A percentile compares a stretch with the other conserved stretches of the same genome.
Conservation (phyloP, 495 filamentous ascomycete genomes). For the Aspergillus steynii region DNA sequence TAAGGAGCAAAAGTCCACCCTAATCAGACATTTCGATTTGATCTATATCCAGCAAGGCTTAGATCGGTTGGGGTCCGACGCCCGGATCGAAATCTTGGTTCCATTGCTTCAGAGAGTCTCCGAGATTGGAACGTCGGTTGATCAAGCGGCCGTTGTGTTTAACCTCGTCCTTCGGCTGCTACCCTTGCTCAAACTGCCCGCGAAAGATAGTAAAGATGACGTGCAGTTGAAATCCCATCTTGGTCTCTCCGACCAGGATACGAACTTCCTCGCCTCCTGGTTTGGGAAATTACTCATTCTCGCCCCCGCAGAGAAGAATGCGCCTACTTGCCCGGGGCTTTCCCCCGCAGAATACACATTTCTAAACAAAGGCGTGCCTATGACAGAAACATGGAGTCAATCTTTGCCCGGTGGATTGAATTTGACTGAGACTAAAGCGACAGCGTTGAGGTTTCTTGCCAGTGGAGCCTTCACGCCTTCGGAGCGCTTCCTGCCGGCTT, state of each 20-base stretch:
- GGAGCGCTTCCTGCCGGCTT: conserved; percentile 77
- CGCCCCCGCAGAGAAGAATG: conserved; percentile 40
- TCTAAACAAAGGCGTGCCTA: conserved; percentile 55
- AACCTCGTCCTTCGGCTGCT: conserved; percentile 79
- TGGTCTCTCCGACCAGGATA: conserved; percentile 68
- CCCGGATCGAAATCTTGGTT: conserved; percentile 69
- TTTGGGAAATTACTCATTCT: conserved; percentile 79
- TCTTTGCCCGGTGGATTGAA: conserved; percentile 61
- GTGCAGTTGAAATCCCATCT: conserved; percentile 61
- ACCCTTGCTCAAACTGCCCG: conserved; percentile 67
- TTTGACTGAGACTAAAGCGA: conserved; percentile 63
- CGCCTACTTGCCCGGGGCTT: conserved; percentile 65
- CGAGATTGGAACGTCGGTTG: conserved; percentile 59
- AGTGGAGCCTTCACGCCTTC: conserved; percentile 81
- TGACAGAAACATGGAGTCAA: conserved; percentile 69
- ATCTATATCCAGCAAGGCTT: conserved; percentile 87
- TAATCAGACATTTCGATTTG: conserved; percentile 87
- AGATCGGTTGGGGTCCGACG: conserved; percentile 60
- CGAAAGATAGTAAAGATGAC: conserved; percentile 78
- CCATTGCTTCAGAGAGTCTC: conserved; percentile 71
- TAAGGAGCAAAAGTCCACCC: conserved; percentile 69
- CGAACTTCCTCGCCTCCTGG: conserved; percentile 72
- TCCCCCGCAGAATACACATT: conserved; percentile 71
- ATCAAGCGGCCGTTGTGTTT: conserved; percentile 73
- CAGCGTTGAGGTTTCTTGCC: conserved; percentile 67